Base-by-base conservation (phyloP, 2,329 filamentous ascomycete genomes). In the Penicillium vulpinum region DNA sequence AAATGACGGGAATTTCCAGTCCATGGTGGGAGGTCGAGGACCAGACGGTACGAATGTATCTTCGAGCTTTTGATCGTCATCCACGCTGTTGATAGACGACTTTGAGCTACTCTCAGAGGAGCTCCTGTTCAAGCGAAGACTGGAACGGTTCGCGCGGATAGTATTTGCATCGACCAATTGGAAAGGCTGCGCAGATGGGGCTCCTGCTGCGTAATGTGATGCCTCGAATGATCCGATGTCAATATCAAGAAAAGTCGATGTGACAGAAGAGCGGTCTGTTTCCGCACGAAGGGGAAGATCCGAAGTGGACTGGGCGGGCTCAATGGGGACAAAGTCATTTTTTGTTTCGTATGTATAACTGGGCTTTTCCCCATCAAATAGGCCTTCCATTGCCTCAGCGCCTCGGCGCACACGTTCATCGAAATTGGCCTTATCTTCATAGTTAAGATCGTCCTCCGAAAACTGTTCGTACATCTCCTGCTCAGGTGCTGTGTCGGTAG, bases 321-420 rank as follows among this genome's bases (percentile, higher is more conserved):
- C 71, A 24, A 80, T 69, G 0, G 77, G 77, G 4, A 80, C 72
- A 58, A 80, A 78, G 64, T 77, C 77, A 44, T 79, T 80, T 47
- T 83, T 77, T 8, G 78, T 80, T 61, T 83, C 81, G 64, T 85
- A 84, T 54, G 79, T 80, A 67, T 87, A 87, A n/a, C 80, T 82
- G 7, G 80, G 80, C 52, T 78, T 78, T 31, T 79, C 75, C 35
- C 79, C 77, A 58, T 87, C 78, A 66, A 86, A 87, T 4, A 87
- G 69, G 10, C 84, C 81, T 54, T 83, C 80, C 63, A 87, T 77
- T 2, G 80, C 81, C 40, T 74, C 78, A 56, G 81, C 81, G 43
- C 85, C 85, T 62, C 85, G 77, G 44, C 80, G 79, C 44, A 85
- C 83, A 26, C 81, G 80, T 62, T 83, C 78, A 63, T 86, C 83